Evolutionary conservation across 108 stramenopile species (phyloP).

Genomic region (Fistulifera solaris): DNA sequence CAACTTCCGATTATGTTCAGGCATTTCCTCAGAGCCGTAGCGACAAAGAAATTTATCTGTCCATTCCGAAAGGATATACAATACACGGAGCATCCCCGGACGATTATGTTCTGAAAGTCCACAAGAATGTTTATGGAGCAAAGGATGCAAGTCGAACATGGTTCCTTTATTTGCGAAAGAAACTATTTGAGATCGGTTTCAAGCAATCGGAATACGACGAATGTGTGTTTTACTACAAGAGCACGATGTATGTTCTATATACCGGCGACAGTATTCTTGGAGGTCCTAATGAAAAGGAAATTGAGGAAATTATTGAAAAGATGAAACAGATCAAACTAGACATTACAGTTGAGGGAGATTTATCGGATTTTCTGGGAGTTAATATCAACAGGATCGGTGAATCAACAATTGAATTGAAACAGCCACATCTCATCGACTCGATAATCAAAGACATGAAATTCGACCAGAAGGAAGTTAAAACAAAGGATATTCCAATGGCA

Average conservation of each 20-base stretch:
- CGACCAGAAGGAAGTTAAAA: not conserved
- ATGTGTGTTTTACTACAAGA: slow-evolving; percentile 35
- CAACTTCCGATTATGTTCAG: slow-evolving; percentile 40
- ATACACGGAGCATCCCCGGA: slow-evolving; percentile 4
- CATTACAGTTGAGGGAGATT: slow-evolving; percentile 23
- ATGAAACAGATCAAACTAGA: slow-evolving; percentile 9
- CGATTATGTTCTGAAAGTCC: slow-evolving; percentile 20
- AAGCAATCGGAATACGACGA: slow-evolving; percentile 28
- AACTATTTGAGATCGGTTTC: slow-evolving; percentile 15
- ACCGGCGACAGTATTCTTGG: slow-evolving; percentile 27
- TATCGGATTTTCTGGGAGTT: slow-evolving; percentile 29
- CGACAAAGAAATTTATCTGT: slow-evolving; percentile 23
- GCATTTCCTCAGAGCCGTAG: slow-evolving; percentile 27
- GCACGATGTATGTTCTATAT: slow-evolving; percentile 31
- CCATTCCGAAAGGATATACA: slow-evolving; percentile 23
- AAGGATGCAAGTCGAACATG: slow-evolving; percentile 36
- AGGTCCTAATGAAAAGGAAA: slow-evolving; percentile 16
- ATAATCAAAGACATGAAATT: slow-evolving; percentile 13
- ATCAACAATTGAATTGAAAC: slow-evolving; percentile 13
- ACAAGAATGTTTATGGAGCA: slow-evolving; percentile 29
- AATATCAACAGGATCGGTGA: slow-evolving; percentile 12
- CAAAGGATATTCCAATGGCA: slow-evolving; percentile 7
- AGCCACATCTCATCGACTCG: slow-evolving; percentile 23
- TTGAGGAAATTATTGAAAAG: slow-evolving; percentile 11
- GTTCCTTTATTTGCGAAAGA: slow-evolving; percentile 22